Evolutionary conservation across 179 eudicot genomes (phyloP), one percentile per base, ranked within the genome.

Genomic region (Vitellaria paradoxa): DNA sequence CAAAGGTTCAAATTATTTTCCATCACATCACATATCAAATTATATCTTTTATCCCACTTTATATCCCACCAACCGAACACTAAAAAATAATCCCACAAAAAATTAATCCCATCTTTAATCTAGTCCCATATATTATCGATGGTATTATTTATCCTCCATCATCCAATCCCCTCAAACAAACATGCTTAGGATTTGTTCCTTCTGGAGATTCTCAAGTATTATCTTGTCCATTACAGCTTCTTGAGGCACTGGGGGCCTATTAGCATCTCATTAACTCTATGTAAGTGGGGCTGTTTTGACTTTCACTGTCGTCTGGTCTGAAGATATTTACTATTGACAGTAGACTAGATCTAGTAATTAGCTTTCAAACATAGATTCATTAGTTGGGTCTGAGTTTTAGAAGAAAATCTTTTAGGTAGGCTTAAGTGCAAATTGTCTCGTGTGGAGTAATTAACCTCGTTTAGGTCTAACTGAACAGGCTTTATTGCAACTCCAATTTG

Each of bases 131-230:
- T n/a, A n/a, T n/a, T n/a, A n/a, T n/a, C n/a, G n/a, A n/a, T n/a
- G n/a, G n/a, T n/a, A n/a, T n/a, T n/a, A n/a, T n/a, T n/a, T n/a
- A n/a, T n/a, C n/a, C n/a, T n/a, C n/a, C n/a, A n/a, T n/a, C n/a
- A n/a, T n/a, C n/a, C n/a, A n/a, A n/a, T n/a, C n/a, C n/a, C n/a
- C n/a, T n/a, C n/a, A n/a, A n/a, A n/a, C n/a, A n/a, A n/a, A n/a
- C n/a, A n/a, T n/a, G n/a, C n/a, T n/a, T n/a, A 64, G 99, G 97
- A 9, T 94, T 96, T 89, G 93, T 94, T 79, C 97, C 97, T 78
- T 94, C 98, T 78, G 84, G 83, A 60, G 92, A 87, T 81, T 81
- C 93, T 72, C 90, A 92, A 97, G 99, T 94, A 78, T 63, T 61
- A 23, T 72, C 45, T 67, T 70, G 68, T 74, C 65, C 40, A 26